These are phyloP conservation scores for Graphiopsis chlorocephala DNA, from an alignment of 2,329 filamentous ascomycete species.

Conservation along the genomic window DNA sequence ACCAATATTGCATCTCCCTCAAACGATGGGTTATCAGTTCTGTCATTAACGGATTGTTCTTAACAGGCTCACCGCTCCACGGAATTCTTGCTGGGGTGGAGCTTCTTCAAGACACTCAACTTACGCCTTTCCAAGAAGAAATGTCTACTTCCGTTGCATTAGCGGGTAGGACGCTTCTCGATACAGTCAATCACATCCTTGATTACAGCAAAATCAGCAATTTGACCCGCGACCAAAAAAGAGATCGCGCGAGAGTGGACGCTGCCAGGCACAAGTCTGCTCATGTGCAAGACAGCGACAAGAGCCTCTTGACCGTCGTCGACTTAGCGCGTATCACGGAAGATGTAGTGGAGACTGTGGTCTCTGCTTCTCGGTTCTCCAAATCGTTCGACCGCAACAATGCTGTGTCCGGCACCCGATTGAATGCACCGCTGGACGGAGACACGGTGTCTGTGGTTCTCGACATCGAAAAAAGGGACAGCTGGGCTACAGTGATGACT, in stretches of 20 bases:
- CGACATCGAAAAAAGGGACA: constrained; percentile 17
- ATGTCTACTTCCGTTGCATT: constrained; percentile 48
- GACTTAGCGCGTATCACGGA: constrained; percentile 30
- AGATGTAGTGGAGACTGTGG: constrained; percentile 20
- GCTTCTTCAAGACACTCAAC: constrained; percentile 46
- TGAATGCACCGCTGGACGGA: not conserved
- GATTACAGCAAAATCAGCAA: constrained; percentile 46
- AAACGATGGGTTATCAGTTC: no score
- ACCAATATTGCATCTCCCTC: no score
- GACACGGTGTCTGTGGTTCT: constrained; percentile 16
- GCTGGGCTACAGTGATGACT: not conserved
- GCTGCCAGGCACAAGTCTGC: constrained; percentile 16
- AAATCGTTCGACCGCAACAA: not conserved
- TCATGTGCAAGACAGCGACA: constrained; percentile 5
- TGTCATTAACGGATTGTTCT: not conserved
- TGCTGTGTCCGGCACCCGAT: no score
- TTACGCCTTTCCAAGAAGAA: constrained; percentile 40
- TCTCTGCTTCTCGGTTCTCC: constrained; percentile 18
- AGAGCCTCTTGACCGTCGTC: constrained; percentile 6
- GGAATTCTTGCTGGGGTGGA: constrained; percentile 49
- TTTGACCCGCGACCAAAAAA: constrained; percentile 16
- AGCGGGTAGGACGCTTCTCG: constrained; percentile 50
- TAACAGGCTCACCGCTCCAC: constrained; percentile 43
- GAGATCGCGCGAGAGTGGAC: constrained; percentile 1
- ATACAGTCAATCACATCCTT: constrained; percentile 44